A percentile compares a stretch with the other conserved stretches of the same genome.
Evolutionary conservation across 1,284 basidiomycete genomes (phyloP).

Genomic region (Cryptococcus amylolentus): DNA sequence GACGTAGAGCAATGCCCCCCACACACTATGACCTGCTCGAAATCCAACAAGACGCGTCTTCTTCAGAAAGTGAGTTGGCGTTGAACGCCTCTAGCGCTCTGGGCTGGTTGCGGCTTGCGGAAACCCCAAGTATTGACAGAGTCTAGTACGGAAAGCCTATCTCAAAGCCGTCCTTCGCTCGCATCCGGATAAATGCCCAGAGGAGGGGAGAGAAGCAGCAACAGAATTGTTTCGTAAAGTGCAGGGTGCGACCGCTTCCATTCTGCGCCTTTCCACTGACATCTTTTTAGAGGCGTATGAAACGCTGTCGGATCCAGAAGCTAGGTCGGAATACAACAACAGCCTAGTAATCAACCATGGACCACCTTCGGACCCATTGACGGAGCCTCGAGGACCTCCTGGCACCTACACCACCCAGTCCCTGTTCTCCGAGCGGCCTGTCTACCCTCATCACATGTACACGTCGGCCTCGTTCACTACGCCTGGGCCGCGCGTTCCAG

Average conservation of each 20-base stretch:
- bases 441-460: not conserved
- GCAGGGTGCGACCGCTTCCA: constrained; percentile 16
- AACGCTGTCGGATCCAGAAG: constrained; percentile 20
- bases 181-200: constrained; percentile 23
- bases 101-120: not conserved
- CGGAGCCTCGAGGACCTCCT: not conserved
- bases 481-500: not conserved
- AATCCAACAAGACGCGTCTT: constrained; percentile 15
- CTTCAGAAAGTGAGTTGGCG: constrained; percentile 10
- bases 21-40: constrained; percentile 20
- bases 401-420: not conserved
- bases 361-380: not conserved
- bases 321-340: constrained; percentile 12
- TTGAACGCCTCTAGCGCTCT: too few relatives aligned
- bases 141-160: constrained; percentile 26
- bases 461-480: constrained; percentile 8
- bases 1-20: not conserved
- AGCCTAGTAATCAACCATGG: not conserved
- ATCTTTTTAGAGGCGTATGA: constrained; percentile 30
- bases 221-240: constrained; percentile 18
- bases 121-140: not conserved
- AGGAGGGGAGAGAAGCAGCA: constrained; percentile 7
- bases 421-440: not conserved
- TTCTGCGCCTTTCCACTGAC: not conserved
- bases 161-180: constrained; percentile 16